Conservation (phyloP, 176 grass and related monocot genomes). For the Aegilops sharonensis region DNA sequence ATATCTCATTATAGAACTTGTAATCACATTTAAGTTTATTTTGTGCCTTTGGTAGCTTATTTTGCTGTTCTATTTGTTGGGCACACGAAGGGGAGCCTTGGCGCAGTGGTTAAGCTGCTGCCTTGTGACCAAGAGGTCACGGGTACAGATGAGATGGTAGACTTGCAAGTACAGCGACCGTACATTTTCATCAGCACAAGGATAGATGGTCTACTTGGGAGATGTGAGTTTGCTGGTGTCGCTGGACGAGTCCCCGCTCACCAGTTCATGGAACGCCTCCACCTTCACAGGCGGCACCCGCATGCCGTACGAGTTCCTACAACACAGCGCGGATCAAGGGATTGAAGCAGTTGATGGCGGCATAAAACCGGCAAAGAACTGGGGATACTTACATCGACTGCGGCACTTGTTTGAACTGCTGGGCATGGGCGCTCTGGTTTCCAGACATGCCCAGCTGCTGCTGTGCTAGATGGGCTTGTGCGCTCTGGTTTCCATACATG, state of each 20-base stretch:
- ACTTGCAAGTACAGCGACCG: not conserved
- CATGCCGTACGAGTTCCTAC: slow-evolving; percentile 73
- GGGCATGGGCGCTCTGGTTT: slow-evolving; percentile 48
- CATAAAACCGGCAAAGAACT: not conserved
- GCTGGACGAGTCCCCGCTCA: slow-evolving; percentile 60
- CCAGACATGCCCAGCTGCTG: slow-evolving; percentile 27
- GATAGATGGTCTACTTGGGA: slow-evolving; percentile 48
- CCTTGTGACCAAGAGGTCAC: too few relatives aligned
- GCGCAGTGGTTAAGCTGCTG: too few relatives aligned
- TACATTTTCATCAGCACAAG: not conserved
- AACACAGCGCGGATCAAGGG: not conserved
- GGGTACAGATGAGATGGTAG: too few relatives aligned
- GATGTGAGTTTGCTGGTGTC: slow-evolving; percentile 72
- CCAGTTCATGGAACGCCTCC: slow-evolving; percentile 79
- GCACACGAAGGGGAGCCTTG: too few relatives aligned
- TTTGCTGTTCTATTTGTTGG: too few relatives aligned
- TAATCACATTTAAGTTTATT: not conserved
- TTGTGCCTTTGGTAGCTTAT: not conserved
- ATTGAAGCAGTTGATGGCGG: not conserved
- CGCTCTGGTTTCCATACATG: slow-evolving; percentile 33
- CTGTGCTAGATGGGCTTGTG: slow-evolving; percentile 19
- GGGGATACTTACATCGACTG: slow-evolving; percentile 54
- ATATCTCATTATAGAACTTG: too few relatives aligned
- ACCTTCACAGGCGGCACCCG: slow-evolving; percentile 76
- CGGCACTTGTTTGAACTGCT: slow-evolving; percentile 69